phyloP scores from a whole-genome alignment of 2,329 filamentous ascomycete species.

The Metarhizium brunneum region DNA sequence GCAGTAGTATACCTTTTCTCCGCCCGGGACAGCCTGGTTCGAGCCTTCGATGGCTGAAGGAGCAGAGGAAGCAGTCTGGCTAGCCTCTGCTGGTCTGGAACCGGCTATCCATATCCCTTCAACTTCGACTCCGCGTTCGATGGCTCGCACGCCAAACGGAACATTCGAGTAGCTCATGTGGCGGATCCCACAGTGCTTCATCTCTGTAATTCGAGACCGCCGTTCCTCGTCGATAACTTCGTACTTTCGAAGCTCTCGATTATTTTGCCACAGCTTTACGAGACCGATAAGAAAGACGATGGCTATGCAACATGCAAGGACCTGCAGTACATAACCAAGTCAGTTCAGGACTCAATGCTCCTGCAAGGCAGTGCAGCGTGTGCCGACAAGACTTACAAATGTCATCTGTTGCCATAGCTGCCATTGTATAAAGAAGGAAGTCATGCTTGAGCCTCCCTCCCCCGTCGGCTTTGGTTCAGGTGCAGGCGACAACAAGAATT shows the following conservation, averaged over 20 bases:
- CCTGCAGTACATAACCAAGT: conserved; percentile 33
- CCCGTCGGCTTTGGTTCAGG: not conserved
- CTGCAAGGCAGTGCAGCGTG: no score
- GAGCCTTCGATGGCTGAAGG: conserved; percentile 11
- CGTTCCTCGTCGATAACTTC: conserved; percentile 60
- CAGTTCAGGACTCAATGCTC: not conserved
- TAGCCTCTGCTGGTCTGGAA: conserved; percentile 29
- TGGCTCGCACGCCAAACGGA: conserved; percentile 77
- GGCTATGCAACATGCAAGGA: conserved; percentile 62
- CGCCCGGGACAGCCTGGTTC: not conserved
- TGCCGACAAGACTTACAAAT: conserved; percentile 52
- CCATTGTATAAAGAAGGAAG: conserved; percentile 59
- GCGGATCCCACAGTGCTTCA: conserved; percentile 44
- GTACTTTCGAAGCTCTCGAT: conserved; percentile 45
- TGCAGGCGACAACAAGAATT: not conserved
- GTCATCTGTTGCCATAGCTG: conserved; percentile 82
- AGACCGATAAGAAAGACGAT: conserved; percentile 60
- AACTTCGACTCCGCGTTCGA: conserved; percentile 74
- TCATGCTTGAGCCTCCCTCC: conserved; percentile 14
- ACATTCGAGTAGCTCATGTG: conserved; percentile 44
- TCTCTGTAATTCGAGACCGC: conserved; percentile 40
- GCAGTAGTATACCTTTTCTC: not conserved
- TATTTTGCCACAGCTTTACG: conserved; percentile 56
- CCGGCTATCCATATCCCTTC: conserved; percentile 74
- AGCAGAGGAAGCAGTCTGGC: conserved; percentile 14